phyloP scores from a whole-genome alignment of 73 alveolate genomes.

The Diophrys appendiculata region DNA sequence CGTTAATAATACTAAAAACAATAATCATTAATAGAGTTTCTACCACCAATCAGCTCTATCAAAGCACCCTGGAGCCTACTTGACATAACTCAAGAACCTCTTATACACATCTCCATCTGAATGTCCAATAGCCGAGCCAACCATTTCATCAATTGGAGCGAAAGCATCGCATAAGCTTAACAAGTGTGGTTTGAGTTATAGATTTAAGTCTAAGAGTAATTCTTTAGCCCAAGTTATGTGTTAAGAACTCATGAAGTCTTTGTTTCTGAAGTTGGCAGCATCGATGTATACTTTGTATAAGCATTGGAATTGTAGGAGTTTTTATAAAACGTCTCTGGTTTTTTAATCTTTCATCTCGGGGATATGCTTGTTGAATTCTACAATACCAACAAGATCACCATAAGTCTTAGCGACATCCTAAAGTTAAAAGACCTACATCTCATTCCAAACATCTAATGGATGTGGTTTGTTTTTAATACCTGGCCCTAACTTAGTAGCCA shows the following conservation, averaged over 20 bases:
- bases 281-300: slow-evolving; percentile 27
- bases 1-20: no score
- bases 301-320: slow-evolving; percentile 8
- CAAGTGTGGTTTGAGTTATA: slow-evolving; percentile 24
- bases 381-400: slow-evolving; percentile 43
- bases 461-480: background rate
- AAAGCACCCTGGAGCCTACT: slow-evolving; percentile 26
- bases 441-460: slow-evolving; percentile 40
- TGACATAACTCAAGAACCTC: slow-evolving; percentile 19
- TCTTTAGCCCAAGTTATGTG: slow-evolving; percentile 18
- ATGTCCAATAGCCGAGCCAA: slow-evolving; percentile 45
- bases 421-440: slow-evolving; percentile 20
- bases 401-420: slow-evolving; percentile 34
- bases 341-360: slow-evolving; percentile 11
- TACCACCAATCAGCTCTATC: slow-evolving; percentile 35
- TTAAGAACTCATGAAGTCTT: slow-evolving; percentile 39
- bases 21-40: no score
- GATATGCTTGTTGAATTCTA: slow-evolving; percentile 15
- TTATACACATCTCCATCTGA: slow-evolving; percentile 45
- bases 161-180: slow-evolving; percentile 30
- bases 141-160: slow-evolving; percentile 35
- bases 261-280: slow-evolving; percentile 51
- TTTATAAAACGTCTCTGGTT: background rate
- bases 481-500: background rate
- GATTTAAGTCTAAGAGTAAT: slow-evolving; percentile 17